Evolutionary conservation across 306 rosid genomes (phyloP).

Genomic region (Malus sieversii): DNA sequence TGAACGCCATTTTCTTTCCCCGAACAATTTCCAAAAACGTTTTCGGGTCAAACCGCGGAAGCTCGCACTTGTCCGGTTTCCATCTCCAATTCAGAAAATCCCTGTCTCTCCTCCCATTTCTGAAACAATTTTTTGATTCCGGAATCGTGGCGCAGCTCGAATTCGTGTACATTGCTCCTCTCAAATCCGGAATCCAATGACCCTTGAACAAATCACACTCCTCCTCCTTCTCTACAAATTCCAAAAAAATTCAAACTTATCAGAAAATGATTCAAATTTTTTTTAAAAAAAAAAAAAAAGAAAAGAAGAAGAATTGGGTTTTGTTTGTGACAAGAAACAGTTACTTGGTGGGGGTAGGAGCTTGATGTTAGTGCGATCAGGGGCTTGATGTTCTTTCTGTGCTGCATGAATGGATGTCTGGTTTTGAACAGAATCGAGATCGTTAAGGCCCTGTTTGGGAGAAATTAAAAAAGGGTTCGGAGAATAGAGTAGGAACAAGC

Average conservation of each 20-base stretch:
- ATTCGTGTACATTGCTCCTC: slow-evolving; percentile 50
- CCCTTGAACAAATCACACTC: slow-evolving; percentile 65
- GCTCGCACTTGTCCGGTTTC: slow-evolving; percentile 68
- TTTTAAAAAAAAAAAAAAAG: no score
- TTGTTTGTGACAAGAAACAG: background rate
- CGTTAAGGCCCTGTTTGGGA: slow-evolving; percentile 19
- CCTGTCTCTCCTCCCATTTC: slow-evolving; percentile 53
- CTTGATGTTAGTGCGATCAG: slow-evolving; percentile 4
- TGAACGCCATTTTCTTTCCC: slow-evolving; percentile 70
- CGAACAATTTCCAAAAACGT: slow-evolving; percentile 44
- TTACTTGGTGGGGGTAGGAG: slow-evolving; percentile 38
- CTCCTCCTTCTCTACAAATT: slow-evolving; percentile 34
- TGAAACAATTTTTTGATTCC: slow-evolving; percentile 72
- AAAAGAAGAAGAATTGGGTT: no score
- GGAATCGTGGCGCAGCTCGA: slow-evolving; percentile 70
- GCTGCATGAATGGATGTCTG: background rate
- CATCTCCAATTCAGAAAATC: slow-evolving; percentile 89
- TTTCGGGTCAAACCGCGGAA: slow-evolving; percentile 49
- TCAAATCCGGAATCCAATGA: slow-evolving; percentile 42
- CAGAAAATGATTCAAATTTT: no score
- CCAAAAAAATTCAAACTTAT: background rate
- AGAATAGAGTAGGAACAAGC: slow-evolving; percentile 35
- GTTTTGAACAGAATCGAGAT: slow-evolving; percentile 5
- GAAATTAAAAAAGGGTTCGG: slow-evolving; percentile 34
- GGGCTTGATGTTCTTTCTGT: slow-evolving; percentile 17